phyloP scores from a whole-genome alignment of 345 rosid genomes.

The Gossypium sturtianum region DNA sequence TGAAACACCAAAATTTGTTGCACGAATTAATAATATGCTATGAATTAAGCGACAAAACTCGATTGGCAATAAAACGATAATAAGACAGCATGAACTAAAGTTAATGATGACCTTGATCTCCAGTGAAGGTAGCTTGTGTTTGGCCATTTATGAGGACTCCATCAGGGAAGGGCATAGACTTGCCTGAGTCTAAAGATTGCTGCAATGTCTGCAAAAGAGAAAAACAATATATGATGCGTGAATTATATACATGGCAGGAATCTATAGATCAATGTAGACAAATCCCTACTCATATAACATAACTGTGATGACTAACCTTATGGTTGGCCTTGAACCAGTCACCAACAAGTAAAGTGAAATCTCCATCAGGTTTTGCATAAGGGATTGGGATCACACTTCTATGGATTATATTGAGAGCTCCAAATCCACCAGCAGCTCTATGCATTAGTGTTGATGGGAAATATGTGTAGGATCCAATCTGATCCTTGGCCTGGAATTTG shows the following conservation, averaged over 20 bases:
- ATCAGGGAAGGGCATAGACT: constrained; percentile 55
- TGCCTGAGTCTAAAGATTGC: constrained; percentile 59
- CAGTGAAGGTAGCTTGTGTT: constrained; percentile 39
- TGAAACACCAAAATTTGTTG: constrained; percentile 20
- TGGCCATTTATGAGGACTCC: constrained; percentile 66
- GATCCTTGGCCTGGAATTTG: constrained; percentile 84
- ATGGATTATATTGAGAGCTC: constrained; percentile 53
- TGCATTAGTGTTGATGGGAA: constrained; percentile 79
- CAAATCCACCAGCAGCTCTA: constrained; percentile 88
- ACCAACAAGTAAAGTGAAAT: constrained; percentile 72
- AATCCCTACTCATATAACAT: not conserved
- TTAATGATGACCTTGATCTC: constrained; percentile 46
- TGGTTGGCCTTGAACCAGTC: constrained; percentile 85
- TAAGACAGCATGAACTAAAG: not conserved
- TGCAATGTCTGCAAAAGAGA: constrained; percentile 38
- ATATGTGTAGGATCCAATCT: constrained; percentile 72
- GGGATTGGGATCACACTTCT: constrained; percentile 75
- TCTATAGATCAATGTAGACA: not conserved
- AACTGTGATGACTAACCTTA: constrained; percentile 38
- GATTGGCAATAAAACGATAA: not conserved
- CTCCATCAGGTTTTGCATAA: constrained; percentile 53
- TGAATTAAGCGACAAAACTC: not conserved
- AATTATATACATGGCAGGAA: not conserved
- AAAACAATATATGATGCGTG: not conserved
- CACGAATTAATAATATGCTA: not conserved